Base-by-base conservation (phyloP, 2,329 filamentous ascomycete genomes). In the Alternaria triticina region DNA sequence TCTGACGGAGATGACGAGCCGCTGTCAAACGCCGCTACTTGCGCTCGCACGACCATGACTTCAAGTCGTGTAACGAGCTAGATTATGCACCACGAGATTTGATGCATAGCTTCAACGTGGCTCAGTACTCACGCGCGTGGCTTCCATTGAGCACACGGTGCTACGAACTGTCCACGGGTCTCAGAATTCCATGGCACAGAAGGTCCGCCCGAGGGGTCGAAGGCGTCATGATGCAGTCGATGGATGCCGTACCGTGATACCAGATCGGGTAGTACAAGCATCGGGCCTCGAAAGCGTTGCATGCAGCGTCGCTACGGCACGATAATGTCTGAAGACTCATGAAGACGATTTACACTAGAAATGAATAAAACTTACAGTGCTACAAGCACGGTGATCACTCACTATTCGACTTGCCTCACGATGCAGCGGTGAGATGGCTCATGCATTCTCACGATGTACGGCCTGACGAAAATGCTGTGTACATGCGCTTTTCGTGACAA, bases 71-170 rank as follows among this genome's bases (percentile, higher is more conserved):
- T 60, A 66, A 77, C 68, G 45, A 49, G 61, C 76, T 78, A 77
- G 74, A 69, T 70, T 71, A 79, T 78, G 76, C 76, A 78, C 70
- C 68, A 72, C 76, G 75, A 77, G 62, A 72, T 77, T 58, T 64
- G 57, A 47, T 64, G 68, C 69, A 59, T 68, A 45, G 43, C 59
- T 33, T 61, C 51, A 76, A 75, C 70, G 71, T 75, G 74, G 68
- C 43, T 54, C 59, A 59, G 50, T 64, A 59, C 59, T 47, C 61
- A 65, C 57, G 54, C 62, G 67, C 61, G 62, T 66, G 65, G 64
- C 57, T 67, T 62, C 23, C 12, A 13, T 70, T n/a, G 28, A 45
- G 15, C 50, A 50, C 28, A 49, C 52, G 25, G 65, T 52, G 36
- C 10, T 51, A 72, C 69, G 50, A 57, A 59, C 46, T 67, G 61